Evolutionary conservation across 495 filamentous ascomycete species (phyloP).

Genomic region (Trypethelium eluteriae): DNA sequence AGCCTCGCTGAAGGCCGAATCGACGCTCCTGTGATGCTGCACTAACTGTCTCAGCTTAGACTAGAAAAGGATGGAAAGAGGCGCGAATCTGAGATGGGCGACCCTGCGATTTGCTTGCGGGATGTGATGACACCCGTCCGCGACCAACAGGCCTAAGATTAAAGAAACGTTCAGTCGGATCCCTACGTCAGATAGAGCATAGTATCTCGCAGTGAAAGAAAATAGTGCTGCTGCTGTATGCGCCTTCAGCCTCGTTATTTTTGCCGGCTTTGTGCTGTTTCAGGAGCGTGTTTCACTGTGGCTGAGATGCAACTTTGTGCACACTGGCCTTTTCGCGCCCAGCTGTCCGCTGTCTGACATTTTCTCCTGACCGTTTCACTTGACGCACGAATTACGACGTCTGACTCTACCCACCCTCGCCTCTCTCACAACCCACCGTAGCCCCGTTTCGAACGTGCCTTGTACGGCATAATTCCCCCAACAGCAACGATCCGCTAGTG

Average conservation of each 20-base stretch:
- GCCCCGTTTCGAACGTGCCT: conserved; percentile 8
- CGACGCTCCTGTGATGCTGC: background rate
- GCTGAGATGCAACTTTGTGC: conserved; percentile 5
- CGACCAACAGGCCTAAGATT: background rate
- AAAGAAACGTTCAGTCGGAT: too few relatives aligned
- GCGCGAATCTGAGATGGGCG: background rate
- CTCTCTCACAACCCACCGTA: background rate
- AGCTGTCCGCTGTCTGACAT: conserved; percentile 8
- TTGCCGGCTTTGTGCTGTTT: conserved; percentile 10
- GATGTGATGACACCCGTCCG: background rate
- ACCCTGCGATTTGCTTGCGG: background rate
- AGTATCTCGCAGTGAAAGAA: background rate
- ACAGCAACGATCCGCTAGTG: conserved; percentile 5
- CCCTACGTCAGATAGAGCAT: background rate
- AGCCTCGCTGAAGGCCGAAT: background rate
- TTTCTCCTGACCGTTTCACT: conserved; percentile 10
- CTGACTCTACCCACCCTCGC: background rate
- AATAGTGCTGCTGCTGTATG: background rate
- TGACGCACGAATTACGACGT: conserved; percentile 2
- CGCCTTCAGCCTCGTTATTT: background rate
- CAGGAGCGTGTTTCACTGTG: conserved; percentile 8
- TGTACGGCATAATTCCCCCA: conserved; percentile 3
- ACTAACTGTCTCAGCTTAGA: conserved; percentile 4
- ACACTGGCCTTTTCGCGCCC: conserved; percentile 11
- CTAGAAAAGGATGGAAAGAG: background rate